A percentile compares a stretch with the other conserved stretches of the same genome.
Conservation (phyloP, 768 basidiomycete species). For the Lactarius hatsudake region DNA sequence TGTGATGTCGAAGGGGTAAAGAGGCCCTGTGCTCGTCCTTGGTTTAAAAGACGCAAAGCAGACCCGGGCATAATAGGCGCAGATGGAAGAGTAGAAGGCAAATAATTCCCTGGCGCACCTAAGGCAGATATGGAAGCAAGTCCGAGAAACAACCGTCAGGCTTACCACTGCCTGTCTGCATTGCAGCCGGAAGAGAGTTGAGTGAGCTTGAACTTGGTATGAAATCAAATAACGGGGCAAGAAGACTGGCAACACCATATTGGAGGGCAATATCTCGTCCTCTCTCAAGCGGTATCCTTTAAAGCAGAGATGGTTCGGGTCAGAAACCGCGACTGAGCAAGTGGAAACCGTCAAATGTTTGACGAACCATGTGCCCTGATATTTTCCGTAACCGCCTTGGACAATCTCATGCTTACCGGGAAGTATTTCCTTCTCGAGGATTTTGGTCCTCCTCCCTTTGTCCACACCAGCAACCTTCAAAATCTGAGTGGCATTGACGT, state of each 20-base stretch:
- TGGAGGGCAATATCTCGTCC: slow-evolving; percentile 90
- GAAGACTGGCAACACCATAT: slow-evolving; percentile 85
- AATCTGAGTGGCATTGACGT: slow-evolving; percentile 98
- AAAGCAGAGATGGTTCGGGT: not conserved
- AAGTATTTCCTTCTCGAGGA: slow-evolving; percentile 94
- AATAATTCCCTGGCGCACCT: slow-evolving; percentile 26
- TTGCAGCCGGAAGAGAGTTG: slow-evolving; percentile 53
- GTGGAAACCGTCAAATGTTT: slow-evolving; percentile 7
- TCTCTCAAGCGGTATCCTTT: slow-evolving; percentile 93
- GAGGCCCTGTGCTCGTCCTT: slow-evolving; percentile 82
- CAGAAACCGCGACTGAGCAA: slow-evolving; percentile 10
- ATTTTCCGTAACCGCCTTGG: slow-evolving; percentile 98
- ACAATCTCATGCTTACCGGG: slow-evolving; percentile 97
- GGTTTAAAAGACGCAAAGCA: slow-evolving; percentile 76
- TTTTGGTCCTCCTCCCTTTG: slow-evolving; percentile 95
- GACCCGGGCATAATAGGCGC: slow-evolving; percentile 86
- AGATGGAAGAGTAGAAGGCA: slow-evolving; percentile 53
- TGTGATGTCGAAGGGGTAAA: slow-evolving; percentile 81
- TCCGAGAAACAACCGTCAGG: not conserved
- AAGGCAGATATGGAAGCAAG: slow-evolving; percentile 1
- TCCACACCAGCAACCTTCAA: slow-evolving; percentile 98
- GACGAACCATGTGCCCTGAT: slow-evolving; percentile 95
- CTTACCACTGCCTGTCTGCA: slow-evolving; percentile 28
- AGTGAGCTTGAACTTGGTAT: slow-evolving; percentile 73
- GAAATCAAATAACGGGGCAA: slow-evolving; percentile 92